These are phyloP conservation scores for Prunus dulcis DNA, from an alignment of 306 rosid species.

Conservation along the genomic window DNA sequence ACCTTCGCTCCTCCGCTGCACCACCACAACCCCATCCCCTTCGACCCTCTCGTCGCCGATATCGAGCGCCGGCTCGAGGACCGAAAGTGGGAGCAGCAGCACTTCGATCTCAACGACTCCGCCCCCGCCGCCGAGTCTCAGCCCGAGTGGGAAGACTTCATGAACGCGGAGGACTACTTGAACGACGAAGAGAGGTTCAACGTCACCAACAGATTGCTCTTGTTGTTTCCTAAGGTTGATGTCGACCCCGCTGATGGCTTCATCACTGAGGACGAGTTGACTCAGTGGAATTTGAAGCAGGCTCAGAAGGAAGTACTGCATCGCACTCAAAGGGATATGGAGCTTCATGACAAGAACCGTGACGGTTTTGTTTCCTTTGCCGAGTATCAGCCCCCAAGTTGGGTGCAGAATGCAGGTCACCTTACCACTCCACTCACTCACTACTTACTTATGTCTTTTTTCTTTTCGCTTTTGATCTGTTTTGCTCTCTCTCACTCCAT, in stretches of 20 bases:
- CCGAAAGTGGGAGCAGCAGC: constrained; percentile 75
- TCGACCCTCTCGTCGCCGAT: constrained; percentile 87
- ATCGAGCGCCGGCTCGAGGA: constrained; percentile 92
- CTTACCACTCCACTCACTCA: not conserved
- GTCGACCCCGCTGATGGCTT: constrained; percentile 61
- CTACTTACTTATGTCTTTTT: not conserved
- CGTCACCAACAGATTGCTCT: constrained; percentile 53
- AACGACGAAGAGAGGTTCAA: constrained; percentile 87
- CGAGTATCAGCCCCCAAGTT: constrained; percentile 88
- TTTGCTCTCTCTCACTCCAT: too few species aligned
- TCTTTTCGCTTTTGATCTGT: not conserved
- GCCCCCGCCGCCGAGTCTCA: constrained; percentile 81
- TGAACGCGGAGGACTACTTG: constrained; percentile 81
- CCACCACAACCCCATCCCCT: constrained; percentile 50
- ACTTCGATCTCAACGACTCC: constrained; percentile 44
- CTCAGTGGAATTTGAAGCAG: constrained; percentile 75
- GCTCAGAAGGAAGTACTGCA: constrained; percentile 67
- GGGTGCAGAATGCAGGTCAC: constrained; percentile 74
- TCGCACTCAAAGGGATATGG: constrained; percentile 79
- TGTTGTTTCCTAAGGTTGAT: constrained; percentile 81
- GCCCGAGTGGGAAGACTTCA: constrained; percentile 89
- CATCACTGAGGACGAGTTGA: constrained; percentile 61
- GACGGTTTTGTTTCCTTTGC: constrained; percentile 74
- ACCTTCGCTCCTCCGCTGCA: constrained; percentile 30
- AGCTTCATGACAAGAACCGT: constrained; percentile 75